A percentile compares a stretch with the other conserved stretches of the same genome.
Conservation (phyloP, 306 rosid species). For the Castanopsis chinensis region DNA sequence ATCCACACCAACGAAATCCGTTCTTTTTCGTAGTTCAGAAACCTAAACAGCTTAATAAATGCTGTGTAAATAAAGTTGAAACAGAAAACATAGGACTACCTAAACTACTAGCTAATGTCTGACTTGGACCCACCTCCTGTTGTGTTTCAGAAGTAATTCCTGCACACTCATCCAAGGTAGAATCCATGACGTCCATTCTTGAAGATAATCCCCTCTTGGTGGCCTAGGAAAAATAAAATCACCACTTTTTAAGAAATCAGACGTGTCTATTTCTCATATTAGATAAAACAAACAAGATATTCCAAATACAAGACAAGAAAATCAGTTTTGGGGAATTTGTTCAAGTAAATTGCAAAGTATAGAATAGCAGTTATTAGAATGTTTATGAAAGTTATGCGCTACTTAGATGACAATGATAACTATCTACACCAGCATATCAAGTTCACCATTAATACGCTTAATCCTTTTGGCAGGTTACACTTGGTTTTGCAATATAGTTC, state of each 20-base stretch:
- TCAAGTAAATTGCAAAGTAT: constrained; percentile 11
- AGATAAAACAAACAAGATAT: constrained; percentile 7
- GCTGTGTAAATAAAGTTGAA: constrained; percentile 1
- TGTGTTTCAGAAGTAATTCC: constrained; percentile 41
- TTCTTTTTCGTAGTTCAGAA: constrained; percentile 40
- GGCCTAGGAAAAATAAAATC: constrained; percentile 47
- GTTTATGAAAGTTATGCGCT: neutral
- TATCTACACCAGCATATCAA: neutral
- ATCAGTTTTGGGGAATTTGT: constrained; percentile 3
- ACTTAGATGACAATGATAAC: neutral
- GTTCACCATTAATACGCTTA: neutral
- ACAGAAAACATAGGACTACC: neutral
- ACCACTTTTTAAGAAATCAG: constrained; percentile 18
- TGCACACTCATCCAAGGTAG: constrained; percentile 51
- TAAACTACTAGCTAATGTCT: constrained; percentile 9
- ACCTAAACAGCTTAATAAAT: constrained; percentile 43
- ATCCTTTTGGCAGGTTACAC: neutral
- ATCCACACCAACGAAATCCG: constrained; percentile 44
- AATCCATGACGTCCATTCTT: constrained; percentile 57
- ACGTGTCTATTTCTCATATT: neutral
- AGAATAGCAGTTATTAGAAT: neutral
- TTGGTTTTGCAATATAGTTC: neutral
- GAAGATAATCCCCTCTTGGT: constrained; percentile 57
- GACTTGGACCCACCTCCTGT: constrained; percentile 49
- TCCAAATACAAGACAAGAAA: neutral